These are phyloP conservation scores for Cajanus cajan DNA, from an alignment of 306 rosid genomes.

Conservation along the genomic window DNA sequence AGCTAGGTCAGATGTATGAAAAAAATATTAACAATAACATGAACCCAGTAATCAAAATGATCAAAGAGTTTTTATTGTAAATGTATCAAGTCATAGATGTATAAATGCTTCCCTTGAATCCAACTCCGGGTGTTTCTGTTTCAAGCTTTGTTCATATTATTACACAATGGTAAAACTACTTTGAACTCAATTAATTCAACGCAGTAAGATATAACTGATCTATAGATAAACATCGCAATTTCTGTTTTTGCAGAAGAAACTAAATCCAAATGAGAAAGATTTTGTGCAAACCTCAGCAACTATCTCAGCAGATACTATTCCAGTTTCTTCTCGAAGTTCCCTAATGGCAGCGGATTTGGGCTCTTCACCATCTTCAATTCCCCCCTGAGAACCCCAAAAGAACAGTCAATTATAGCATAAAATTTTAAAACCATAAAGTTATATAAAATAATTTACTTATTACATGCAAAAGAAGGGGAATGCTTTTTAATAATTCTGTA, in stretches of 20 bases:
- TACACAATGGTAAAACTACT: not conserved
- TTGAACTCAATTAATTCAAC: not conserved
- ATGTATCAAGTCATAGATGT: constrained; percentile 3
- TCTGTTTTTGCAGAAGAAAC: constrained; percentile 11
- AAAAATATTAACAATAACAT: constrained; percentile 20
- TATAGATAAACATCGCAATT: not conserved
- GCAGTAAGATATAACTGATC: not conserved
- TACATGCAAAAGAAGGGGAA: not conserved
- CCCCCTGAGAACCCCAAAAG: constrained; percentile 60
- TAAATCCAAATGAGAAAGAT: constrained; percentile 9
- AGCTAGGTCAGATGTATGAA: constrained; percentile 24
- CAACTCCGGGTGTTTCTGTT: not conserved
- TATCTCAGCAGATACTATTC: constrained; percentile 78
- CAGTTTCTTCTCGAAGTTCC: constrained; percentile 93
- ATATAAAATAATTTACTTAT: not conserved
- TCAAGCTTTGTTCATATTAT: not conserved
- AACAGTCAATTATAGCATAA: constrained; percentile 18
- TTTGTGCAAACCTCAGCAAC: constrained; percentile 65
- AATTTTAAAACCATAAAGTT: not conserved
- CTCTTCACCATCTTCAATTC: constrained; percentile 94
- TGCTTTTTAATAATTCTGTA: not conserved
- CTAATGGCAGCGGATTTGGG: constrained; percentile 85
- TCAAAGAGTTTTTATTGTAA: not conserved
- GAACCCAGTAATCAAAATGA: not conserved
- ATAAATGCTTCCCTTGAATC: constrained; percentile 6